A percentile compares a stretch with the other conserved stretches of the same genome.
phyloP scores from a whole-genome alignment of 257 asterid species.

The Solanum bulbocastanum region DNA sequence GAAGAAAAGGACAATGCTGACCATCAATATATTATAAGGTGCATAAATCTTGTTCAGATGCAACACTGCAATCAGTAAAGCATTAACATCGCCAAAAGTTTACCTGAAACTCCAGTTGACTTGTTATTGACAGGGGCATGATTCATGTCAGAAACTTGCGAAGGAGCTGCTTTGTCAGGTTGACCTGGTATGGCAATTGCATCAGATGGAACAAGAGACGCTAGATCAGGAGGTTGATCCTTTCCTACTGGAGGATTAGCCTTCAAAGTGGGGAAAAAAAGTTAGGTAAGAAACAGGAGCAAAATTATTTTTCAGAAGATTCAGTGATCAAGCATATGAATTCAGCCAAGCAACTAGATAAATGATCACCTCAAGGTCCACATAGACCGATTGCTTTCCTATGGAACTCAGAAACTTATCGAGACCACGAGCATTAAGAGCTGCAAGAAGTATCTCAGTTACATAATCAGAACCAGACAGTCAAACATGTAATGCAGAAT shows the following conservation, averaged over 20 bases:
- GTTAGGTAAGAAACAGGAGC: neutral
- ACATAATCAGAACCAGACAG: neutral
- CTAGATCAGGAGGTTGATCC: constrained; percentile 97
- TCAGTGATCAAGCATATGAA: neutral
- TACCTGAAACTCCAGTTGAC: constrained; percentile 37
- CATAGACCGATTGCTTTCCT: constrained; percentile 59
- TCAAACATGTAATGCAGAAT: neutral
- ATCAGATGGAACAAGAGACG: constrained; percentile 76
- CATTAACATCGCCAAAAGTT: neutral
- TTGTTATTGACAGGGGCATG: constrained; percentile 19
- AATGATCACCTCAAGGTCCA: constrained; percentile 79
- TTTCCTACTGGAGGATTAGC: constrained; percentile 83
- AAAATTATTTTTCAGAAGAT: neutral
- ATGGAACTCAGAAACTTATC: constrained; percentile 76
- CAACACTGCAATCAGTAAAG: neutral
- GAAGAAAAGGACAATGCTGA: neutral
- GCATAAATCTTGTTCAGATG: neutral
- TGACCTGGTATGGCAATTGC: constrained; percentile 24
- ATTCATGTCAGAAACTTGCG: constrained; percentile 23
- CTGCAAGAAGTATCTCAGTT: constrained; percentile 26
- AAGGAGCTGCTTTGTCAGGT: constrained; percentile 22
- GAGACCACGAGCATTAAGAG: constrained; percentile 57
- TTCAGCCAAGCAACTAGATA: neutral
- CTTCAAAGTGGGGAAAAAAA: constrained; percentile 19
- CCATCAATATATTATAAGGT: neutral